A percentile compares a stretch with the other conserved stretches of the same genome.
Conservation (phyloP, 2,329 filamentous ascomycete genomes). For the Pestalotiopsis sp. region DNA sequence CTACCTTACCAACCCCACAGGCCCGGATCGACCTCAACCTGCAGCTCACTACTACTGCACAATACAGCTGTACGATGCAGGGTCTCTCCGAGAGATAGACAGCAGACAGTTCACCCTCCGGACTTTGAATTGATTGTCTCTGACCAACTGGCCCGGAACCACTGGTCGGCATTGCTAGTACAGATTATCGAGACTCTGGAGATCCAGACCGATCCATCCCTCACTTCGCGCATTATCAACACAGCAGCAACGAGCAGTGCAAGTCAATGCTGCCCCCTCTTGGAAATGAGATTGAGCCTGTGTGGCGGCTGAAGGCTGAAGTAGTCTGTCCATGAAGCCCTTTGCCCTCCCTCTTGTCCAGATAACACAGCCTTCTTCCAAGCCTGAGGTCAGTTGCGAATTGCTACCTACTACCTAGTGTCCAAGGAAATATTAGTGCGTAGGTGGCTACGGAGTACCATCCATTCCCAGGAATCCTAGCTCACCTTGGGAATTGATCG, state of each 20-base stretch:
- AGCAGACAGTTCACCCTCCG: background rate
- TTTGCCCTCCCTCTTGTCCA: background rate
- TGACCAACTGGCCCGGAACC: background rate
- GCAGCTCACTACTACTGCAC: no score
- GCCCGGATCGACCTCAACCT: background rate
- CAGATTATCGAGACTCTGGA: background rate
- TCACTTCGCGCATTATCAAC: background rate
- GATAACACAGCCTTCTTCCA: constrained; percentile 10
- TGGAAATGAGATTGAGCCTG: background rate
- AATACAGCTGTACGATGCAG: background rate
- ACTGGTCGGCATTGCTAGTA: background rate
- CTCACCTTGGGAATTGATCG: background rate
- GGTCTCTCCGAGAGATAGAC: background rate
- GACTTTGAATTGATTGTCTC: background rate
- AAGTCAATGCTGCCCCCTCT: background rate
- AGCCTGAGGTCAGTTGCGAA: constrained; percentile 7
- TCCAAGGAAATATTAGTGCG: background rate
- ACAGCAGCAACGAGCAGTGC: background rate
- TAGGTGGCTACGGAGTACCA: background rate
- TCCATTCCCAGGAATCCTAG: background rate
- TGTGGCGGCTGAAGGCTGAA: background rate
- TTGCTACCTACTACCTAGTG: background rate
- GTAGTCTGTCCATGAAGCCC: background rate
- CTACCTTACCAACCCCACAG: constrained; percentile 3
- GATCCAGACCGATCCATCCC: background rate